Evolutionary conservation across 2,329 filamentous ascomycete species (phyloP), one percentile per base, ranked within the genome.

Genomic region (Claviceps spartinae): DNA sequence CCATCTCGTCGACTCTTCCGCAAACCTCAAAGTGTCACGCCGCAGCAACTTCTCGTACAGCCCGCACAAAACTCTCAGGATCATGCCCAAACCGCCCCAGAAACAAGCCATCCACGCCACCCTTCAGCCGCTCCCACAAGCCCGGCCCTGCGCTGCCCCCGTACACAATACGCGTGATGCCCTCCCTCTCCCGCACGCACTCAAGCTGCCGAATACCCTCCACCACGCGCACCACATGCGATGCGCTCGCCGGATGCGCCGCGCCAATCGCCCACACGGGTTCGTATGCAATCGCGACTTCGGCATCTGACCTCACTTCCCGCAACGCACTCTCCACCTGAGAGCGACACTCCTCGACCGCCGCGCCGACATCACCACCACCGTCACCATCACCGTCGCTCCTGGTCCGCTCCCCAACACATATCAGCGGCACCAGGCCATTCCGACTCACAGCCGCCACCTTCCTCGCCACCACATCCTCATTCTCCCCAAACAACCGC

Each of bases 241-340:
- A 81, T 18, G 82, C 77, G 7, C 76, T 76, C 0, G 88, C 88
- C 2, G 88, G 87, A 60, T 83, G 72, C 1, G 76, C 71, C 9
- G 86, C 82, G 0, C 88, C 88, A 65, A 93, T 94, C 1, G 88
- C 88, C 88, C 88, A 94, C 1, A 93, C 86, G 7, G 88, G 88
- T 70, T 94, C 88, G 62, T 94, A 94, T 1, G 88, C 88, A 53
- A 94, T 75, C 6, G 91, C 78, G 5, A 93, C 76, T 47, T 88
- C 83, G 0, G 81, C 78, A 16, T 79, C 72, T 11, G 72, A 71
- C 0, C 81, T 75, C 7, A 91, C 70, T 0, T 73, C 76, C 1
- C 69, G 69, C 49, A 93, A 63, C 2, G 87, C 80, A 1, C 79
- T 71, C 41, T 74, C 72, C 52, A 94, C 73, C 66, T 91, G 86